phyloP scores from a whole-genome alignment of 2,329 filamentous ascomycete species.

The Aspergillus vadensis region DNA sequence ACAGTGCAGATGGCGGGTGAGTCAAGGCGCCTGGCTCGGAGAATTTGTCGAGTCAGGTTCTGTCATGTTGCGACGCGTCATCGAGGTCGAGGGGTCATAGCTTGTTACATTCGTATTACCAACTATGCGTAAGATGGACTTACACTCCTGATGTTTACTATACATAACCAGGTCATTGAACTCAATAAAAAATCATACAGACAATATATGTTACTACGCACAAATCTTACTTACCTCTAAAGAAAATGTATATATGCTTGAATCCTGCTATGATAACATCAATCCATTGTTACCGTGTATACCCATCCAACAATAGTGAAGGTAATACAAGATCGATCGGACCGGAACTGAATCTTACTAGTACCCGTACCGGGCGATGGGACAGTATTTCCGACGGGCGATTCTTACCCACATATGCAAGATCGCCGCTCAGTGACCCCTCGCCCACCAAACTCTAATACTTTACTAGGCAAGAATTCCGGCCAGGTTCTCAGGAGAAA shows the following conservation, averaged over 20 bases:
- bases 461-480: not conserved
- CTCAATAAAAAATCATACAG: too few relatives aligned
- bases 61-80: constrained; percentile 3
- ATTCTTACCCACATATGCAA: not conserved
- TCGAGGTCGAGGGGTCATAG: not conserved
- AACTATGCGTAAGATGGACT: not conserved
- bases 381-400: not conserved
- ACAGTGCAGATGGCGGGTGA: not conserved
- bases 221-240: too few relatives aligned
- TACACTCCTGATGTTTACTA: not conserved
- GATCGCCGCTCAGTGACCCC: not conserved
- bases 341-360: not conserved
- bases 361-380: not conserved
- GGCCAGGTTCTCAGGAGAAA: not conserved
- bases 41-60: not conserved
- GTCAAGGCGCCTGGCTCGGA: not conserved
- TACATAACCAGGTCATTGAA: too few relatives aligned
- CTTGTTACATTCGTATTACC: not conserved
- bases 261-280: not conserved
- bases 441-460: not conserved
- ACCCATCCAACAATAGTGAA: not conserved
- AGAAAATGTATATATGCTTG: not conserved
- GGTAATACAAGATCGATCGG: not conserved
- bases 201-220: too few relatives aligned
- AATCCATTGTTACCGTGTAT: not conserved